Evolutionary conservation across 163 green algal species (phyloP), one percentile per base, ranked within the genome.

Genomic region (Volvox carteri): DNA sequence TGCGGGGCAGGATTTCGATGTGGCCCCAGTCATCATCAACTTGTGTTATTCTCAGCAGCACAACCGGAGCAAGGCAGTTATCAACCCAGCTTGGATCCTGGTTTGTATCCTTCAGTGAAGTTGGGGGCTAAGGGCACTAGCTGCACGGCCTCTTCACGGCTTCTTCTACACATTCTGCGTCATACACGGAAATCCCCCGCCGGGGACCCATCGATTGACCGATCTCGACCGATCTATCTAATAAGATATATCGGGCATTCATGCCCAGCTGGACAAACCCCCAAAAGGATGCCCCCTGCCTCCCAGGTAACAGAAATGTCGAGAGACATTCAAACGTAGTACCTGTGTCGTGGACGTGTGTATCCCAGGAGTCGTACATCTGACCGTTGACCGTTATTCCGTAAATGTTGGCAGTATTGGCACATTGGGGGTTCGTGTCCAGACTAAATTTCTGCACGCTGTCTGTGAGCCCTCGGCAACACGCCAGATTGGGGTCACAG

Each of bases 381-480:
- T 48, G 6, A 7, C 65, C 81, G 81, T 87, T 79, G 44, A 87
- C 16, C 5, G 44, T 72, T 0, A 87, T n/a, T 0, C 18, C 4
- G 1, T 19, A 21, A 2, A 87, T 58, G 46, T 72, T 73, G 65
- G 65, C 48, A 44, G 62, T 77, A 44, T 39, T 28, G 42, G 30
- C 79, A 44, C 79, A 86, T n/a, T 68, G 62, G 0, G 48, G 23
- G 1, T 73, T 79, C 6, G 65, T 72, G 4, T 79, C 81, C 0
- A 87, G 30, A 12, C n/a, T 44, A 9, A 87, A 30, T 65, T 87
- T 87, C 39, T 70, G 28, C 8, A 87, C 67, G 46, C 14, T 14
- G 30, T 6, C 48, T 46, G 79, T 19, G 42, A 87, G 44, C n/a
- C 81, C 65, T 21, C 65, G 79, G 44, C 79, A 87, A 30, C 79